Evolutionary conservation across 2,329 filamentous ascomycete species (phyloP).

Genomic region (Daldinia sp.): DNA sequence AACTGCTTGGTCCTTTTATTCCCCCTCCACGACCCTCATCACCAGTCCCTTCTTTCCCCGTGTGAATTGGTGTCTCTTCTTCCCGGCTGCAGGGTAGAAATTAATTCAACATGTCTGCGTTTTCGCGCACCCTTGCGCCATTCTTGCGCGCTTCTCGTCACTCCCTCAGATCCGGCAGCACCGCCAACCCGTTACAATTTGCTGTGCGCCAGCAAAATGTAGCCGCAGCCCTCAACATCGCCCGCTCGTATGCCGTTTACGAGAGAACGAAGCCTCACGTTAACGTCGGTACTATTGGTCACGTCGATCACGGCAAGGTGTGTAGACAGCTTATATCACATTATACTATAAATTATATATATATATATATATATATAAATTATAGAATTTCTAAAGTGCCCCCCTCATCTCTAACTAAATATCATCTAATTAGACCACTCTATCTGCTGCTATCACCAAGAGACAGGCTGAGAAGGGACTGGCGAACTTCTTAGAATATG

Average conservation of each 20-base stretch:
- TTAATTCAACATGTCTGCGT: constrained; percentile 74
- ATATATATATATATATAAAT: background rate
- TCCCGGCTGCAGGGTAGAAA: constrained; percentile 16
- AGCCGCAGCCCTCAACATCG: constrained; percentile 70
- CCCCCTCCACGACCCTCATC: constrained; percentile 18
- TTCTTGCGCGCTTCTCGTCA: constrained; percentile 83
- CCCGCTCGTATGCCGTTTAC: constrained; percentile 74
- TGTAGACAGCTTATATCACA: constrained; percentile 27
- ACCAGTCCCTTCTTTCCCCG: constrained; percentile 24
- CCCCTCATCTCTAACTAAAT: constrained; percentile 32
- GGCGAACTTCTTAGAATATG: constrained; percentile 96
- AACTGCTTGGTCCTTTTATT: constrained; percentile 8
- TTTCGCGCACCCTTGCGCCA: constrained; percentile 79
- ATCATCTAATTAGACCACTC: constrained; percentile 76
- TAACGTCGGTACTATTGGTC: constrained; percentile 99
- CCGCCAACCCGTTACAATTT: constrained; percentile 79
- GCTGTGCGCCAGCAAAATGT: constrained; percentile 69
- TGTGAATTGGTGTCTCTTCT: constrained; percentile 27
- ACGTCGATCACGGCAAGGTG: constrained; percentile 99
- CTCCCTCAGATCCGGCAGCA: constrained; percentile 73
- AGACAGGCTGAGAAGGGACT: constrained; percentile 93
- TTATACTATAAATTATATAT: background rate
- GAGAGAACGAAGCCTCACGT: constrained; percentile 96
- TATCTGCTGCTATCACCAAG: constrained; percentile 99
- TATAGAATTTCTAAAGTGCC: constrained; percentile 2